Base-by-base conservation (phyloP, 768 basidiomycete species). In the Antrodiella citrinella region DNA sequence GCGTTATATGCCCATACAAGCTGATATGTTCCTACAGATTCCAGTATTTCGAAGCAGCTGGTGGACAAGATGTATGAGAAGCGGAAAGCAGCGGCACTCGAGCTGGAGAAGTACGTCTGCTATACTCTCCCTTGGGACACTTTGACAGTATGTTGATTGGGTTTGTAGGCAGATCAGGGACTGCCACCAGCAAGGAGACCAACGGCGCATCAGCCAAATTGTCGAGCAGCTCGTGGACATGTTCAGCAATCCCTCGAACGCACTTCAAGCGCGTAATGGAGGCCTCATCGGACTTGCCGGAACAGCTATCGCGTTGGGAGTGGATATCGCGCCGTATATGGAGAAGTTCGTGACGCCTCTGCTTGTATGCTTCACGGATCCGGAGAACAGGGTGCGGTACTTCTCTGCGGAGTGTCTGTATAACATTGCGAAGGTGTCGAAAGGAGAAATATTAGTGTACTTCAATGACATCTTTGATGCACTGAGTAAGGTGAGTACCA, bases 401-500 rank as follows among this genome's bases (percentile, higher is more conserved):
- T 97, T 96, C 72, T 95, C 95, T 4, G 94, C 92, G 21, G 96
- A 99, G 65, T 95, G 93, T 62, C 70, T 99, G 55, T 99, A 99
- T 72, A 99, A 99, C 69, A 94, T 99, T 55, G 91, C 89, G 22
- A 91, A 94, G 67, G 94, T 96, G 13, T 95, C 93, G 25, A 95
- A 96, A 60, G 96, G 95, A 35, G 95, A 97, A 66, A 85, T 98
- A 25, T 71, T 99, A 51, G 82, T 97, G 12, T 96, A 94, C 64
- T 99, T 97, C 72, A 99, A 99, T 62, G 92, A 94, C 51, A 91
- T 98, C 49, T 99, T 99, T 59, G 96, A 98, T 67, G 87, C 93
- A 1, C 75, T 98, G 54, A 93, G 91, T 74, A 98, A 97, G 75
- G 95, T 94, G 59, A 51, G 78, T 59, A 13, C n/a, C n/a, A n/a